Evolutionary conservation across 192 early-diverging fungal species (phyloP), one percentile per base, ranked within the genome.

Genomic region (Linnemannia exigua): DNA sequence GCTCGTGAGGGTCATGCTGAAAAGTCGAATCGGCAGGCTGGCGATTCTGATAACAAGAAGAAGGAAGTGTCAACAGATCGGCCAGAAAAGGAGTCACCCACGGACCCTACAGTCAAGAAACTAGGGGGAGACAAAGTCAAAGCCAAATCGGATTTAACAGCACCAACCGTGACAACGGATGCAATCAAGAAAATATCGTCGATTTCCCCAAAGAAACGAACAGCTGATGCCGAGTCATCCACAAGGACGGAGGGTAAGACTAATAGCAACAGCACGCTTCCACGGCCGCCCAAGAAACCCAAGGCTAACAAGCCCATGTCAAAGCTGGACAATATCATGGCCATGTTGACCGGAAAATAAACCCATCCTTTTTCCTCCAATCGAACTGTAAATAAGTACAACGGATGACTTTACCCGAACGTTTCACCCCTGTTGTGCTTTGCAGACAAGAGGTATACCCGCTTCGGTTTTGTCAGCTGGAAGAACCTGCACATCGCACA

Each of bases 241-340:
- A 33, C 44, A 3, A n/a, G 19, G 16, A 19, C 76, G 0, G 28
- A 63, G 28, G 31, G 9, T 46, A 36, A 5, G 31, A 19, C 15
- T 37, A 48, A 41, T 48, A 72, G 16, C n/a, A 76, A 8, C 41
- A 36, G 16, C 75, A 16, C 33, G 7, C 16, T 48, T 4, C 7
- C 69, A 28, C 33, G 63, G 5, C 80, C 69, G 8, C 71, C 75
- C 36, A 83, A 77, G 36, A 75, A 77, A 58, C 70, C 63, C 22
- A 85, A 79, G 46, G 33, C 51, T 31, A 70, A 48, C 5, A 79
- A 77, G 38, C 82, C 72, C 7, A 25, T 44, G 37, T 75, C 77
- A 28, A 85, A 85, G 33, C 52, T 85, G 3, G 82, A 85, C 46
- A 85, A 85, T 41, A 85, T 85, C 37, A 85, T 85, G 82, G 82